phyloP scores from a whole-genome alignment of 306 rosid genomes.

The Cucurbita pepo region DNA sequence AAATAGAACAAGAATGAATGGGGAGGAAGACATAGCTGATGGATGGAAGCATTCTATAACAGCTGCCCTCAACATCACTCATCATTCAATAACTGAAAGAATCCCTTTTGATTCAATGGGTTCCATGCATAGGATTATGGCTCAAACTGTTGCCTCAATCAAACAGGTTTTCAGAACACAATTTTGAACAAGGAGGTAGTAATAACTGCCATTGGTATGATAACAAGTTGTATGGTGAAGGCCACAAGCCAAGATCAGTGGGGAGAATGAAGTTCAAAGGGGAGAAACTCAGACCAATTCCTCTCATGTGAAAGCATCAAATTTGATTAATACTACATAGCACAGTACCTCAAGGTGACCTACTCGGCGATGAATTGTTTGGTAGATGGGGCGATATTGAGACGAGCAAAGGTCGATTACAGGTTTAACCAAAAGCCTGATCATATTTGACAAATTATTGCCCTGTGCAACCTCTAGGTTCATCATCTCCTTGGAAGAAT shows the following conservation, averaged over 20 bases:
- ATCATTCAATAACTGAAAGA: neutral
- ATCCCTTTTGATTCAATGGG: slow-evolving; percentile 15
- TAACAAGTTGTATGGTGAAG: neutral
- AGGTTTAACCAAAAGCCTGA: too few species aligned
- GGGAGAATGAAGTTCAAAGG: neutral
- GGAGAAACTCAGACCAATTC: neutral
- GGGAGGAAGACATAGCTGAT: neutral
- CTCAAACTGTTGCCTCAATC: slow-evolving; percentile 15
- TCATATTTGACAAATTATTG: neutral
- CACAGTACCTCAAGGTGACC: neutral
- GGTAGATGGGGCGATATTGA: neutral
- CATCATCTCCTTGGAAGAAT: slow-evolving; percentile 43
- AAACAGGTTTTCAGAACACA: neutral
- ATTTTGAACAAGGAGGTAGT: neutral
- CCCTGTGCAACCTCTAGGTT: neutral
- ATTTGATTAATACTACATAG: neutral
- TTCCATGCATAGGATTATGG: slow-evolving; percentile 9
- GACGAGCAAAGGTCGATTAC: neutral
- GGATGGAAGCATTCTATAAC: slow-evolving; percentile 33
- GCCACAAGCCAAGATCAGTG: neutral
- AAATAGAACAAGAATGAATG: slow-evolving; percentile 31
- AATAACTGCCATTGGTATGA: neutral
- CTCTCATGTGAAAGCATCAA: neutral
- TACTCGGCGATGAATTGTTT: neutral
- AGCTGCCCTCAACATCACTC: slow-evolving; percentile 19